Base-by-base conservation (phyloP, 2,329 filamentous ascomycete genomes). In the Botrytis cinerea region DNA sequence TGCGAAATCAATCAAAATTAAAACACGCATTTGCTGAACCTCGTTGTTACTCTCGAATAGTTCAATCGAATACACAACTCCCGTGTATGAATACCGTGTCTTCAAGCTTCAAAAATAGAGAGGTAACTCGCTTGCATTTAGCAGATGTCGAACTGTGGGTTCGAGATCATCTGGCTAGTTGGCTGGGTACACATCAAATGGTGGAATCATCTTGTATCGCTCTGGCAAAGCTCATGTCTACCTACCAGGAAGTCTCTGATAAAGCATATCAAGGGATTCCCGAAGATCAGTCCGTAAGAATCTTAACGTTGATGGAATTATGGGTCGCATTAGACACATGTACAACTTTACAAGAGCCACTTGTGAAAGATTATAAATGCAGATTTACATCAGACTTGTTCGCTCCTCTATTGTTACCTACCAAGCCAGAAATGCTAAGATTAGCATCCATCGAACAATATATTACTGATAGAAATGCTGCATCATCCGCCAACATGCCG, bases 281-380 rank as follows among this genome's bases (percentile, higher is more conserved):
- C 0, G 84, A 87, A 74, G 80, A 80, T 0, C 76, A 82, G 0
- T 91, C 90, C 0, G 74, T 85, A 7, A 89, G 90, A 86, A 73
- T 89, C 4, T 82, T 92, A 0, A 87, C 85, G 0, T 76, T 87
- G 0, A 76, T 89, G 4, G 88, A 91, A 71, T 78, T 91, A 0
- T 92, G 89, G 90, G 78, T 88, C 12, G 86, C 86, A 0, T 84
- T 86, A 46, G 89, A 92, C 74, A 85, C 81, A 69, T 81, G 82
- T 2, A 85, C 85, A 0, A 80, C 83, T 1, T 22, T 72, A 1
- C 72, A 80, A 0, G 81, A 83, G n/a, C 81, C 83, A 0, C 74
- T 88, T 8, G 77, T 91, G 0, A 12, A 9, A 0, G 78, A 87
- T 0, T 91, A 88, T 74, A 78, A 83, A 10, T 82, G 85, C 0